Percentiles rank a stretch among this genome's conserved stretches.
phyloP scores from a whole-genome alignment of 768 basidiomycete species.

The Daedalea quercina region DNA sequence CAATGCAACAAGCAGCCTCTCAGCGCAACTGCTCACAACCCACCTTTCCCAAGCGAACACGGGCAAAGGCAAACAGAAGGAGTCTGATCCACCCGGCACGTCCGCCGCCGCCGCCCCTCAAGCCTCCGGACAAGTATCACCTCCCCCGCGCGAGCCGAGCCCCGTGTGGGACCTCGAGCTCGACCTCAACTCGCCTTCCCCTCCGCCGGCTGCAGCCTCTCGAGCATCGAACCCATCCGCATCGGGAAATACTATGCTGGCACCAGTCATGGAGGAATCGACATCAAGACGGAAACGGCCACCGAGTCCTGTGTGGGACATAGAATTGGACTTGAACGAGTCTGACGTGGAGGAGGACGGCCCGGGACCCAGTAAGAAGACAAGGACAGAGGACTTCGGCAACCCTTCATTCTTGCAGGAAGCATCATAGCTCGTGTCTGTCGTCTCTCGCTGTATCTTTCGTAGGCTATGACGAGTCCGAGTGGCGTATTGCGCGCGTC shows the following conservation, averaged over 20 bases:
- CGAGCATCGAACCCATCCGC: constrained; percentile 2
- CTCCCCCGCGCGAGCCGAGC: constrained; percentile 37
- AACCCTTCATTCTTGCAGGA: background rate
- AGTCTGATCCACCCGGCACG: background rate
- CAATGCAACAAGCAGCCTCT: constrained; percentile 40
- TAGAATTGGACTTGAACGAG: constrained; percentile 38
- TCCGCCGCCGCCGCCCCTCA: background rate
- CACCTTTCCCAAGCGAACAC: background rate
- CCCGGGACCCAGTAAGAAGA: background rate
- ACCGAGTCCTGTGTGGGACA: constrained; percentile 30
- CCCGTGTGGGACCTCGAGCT: constrained; percentile 73
- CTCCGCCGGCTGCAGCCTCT: constrained; percentile 12
- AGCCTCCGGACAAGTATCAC: background rate
- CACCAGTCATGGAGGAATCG: background rate
- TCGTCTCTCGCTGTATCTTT: no score
- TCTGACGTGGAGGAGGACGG: constrained; percentile 4
- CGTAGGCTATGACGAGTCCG: no score
- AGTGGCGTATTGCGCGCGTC: no score
- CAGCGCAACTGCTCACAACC: constrained; percentile 1
- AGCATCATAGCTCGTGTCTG: background rate
- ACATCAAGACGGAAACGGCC: constrained; percentile 11
- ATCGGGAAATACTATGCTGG: background rate
- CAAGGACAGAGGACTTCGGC: background rate
- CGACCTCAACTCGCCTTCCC: constrained; percentile 33
- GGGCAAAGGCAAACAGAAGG: constrained; percentile 4